Evolutionary conservation across 345 rosid genomes (phyloP).

Genomic region (Physaria fendleri): DNA sequence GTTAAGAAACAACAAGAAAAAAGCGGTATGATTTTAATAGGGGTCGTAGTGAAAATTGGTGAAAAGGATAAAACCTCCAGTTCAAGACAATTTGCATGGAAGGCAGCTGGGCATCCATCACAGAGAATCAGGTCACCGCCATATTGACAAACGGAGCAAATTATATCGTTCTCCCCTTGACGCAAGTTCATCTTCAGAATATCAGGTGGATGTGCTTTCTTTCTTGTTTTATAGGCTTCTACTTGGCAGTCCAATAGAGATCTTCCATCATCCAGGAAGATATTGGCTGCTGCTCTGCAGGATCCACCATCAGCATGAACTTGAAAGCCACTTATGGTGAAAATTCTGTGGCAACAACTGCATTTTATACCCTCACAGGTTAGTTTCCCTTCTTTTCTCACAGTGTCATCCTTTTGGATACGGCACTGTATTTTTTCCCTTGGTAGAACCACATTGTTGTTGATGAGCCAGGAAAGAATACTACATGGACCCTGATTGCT

Average conservation of each 20-base stretch:
- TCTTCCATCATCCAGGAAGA: slow-evolving; percentile 69
- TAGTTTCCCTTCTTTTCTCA: slow-evolving; percentile 47
- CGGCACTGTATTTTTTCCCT: slow-evolving; percentile 48
- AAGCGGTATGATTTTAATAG: neutral
- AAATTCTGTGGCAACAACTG: slow-evolving; percentile 50
- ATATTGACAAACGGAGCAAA: slow-evolving; percentile 73
- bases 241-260: slow-evolving; percentile 62
- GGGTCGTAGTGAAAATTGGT: neutral
- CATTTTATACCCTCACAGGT: slow-evolving; percentile 67
- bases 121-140: slow-evolving; percentile 76
- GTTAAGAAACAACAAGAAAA: slow-evolving; percentile 8
- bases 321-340: slow-evolving; percentile 43
- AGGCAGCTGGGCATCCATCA: slow-evolving; percentile 83
- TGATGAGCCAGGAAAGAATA: slow-evolving; percentile 68
- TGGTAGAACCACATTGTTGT: slow-evolving; percentile 49
- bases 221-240: slow-evolving; percentile 31
- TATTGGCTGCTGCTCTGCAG: slow-evolving; percentile 44
- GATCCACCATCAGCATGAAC: slow-evolving; percentile 44
- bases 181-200: slow-evolving; percentile 27
- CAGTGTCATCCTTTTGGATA: slow-evolving; percentile 21
- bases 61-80: slow-evolving; percentile 40
- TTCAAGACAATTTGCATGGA: slow-evolving; percentile 63
- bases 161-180: slow-evolving; percentile 44
- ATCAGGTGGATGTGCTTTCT: slow-evolving; percentile 14
- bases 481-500: slow-evolving; percentile 43